phyloP scores from a whole-genome alignment of 2,329 filamentous ascomycete genomes.

The Ophiostoma montium region DNA sequence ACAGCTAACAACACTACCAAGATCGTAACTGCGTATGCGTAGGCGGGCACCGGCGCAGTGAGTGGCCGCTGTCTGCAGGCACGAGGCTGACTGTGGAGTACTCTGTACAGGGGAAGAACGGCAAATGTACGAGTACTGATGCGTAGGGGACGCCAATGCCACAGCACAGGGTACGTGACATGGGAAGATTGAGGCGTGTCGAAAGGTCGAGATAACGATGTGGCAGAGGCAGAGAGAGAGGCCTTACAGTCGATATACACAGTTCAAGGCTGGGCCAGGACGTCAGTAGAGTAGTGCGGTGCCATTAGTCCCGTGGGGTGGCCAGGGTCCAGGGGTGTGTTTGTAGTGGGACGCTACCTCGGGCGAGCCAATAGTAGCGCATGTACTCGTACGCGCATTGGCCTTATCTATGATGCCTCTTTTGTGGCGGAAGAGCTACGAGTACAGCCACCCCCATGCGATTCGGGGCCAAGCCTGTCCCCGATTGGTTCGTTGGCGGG shows the following conservation, averaged over 20 bases:
- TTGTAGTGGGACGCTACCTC: neutral
- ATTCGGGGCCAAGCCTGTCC: neutral
- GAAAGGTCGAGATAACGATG: no score
- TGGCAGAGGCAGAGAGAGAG: no score
- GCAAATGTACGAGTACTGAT: no score
- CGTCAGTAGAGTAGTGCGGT: neutral
- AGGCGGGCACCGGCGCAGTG: constrained; percentile 2
- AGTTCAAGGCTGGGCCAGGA: neutral
- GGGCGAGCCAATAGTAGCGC: neutral
- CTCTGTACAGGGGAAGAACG: neutral
- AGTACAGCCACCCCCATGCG: neutral
- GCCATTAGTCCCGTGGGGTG: neutral
- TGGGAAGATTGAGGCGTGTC: neutral
- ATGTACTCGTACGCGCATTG: neutral
- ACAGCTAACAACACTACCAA: no score
- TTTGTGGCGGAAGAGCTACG: neutral
- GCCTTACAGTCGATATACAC: neutral
- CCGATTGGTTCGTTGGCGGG: neutral
- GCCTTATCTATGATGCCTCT: constrained; percentile 1
- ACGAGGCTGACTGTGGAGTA: constrained; percentile 1
- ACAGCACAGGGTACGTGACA: neutral
- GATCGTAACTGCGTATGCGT: no score
- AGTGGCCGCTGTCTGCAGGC: constrained; percentile 1
- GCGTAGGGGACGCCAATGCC: neutral
- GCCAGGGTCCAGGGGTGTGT: neutral